Base-by-base conservation (phyloP, 2,329 filamentous ascomycete genomes). In the Simplicillium sp. region DNA sequence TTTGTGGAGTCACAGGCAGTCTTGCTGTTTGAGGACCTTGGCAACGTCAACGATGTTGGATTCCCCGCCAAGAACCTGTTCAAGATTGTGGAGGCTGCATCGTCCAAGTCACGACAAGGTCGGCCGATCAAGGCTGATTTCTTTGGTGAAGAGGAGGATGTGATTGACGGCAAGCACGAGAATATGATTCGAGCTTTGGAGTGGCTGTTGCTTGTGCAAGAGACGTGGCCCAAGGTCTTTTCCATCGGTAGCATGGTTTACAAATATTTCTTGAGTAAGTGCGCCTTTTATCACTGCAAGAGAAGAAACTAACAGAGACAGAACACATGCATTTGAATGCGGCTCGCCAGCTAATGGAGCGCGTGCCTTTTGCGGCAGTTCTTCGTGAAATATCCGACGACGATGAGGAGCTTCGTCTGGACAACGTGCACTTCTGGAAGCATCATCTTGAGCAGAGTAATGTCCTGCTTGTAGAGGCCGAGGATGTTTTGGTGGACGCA, bases 221-320 rank as follows among this genome's bases (percentile, higher is more conserved):
- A 76, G 11, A 73, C 84, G 41, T 89, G 83, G 81, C 67, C 73
- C 13, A 71, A 82, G 43, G 80, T 86, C 16, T 86, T 90, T 51
- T 62, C 67, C 14, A 70, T 79, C 42, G 80, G 87, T 34, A 75
- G 77, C 25, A 73, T 79, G 50, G 74, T 89, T n/a, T 87, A 95
- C 64, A 84, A 84, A 54, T 80, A 82, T 45, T 88, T 96, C 54
- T 71, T 94, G 36, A 74, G 87, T 94, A 76, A 70, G 87, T 74
- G 29, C 11, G 25, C 2, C 1, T 28, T 13, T 14, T 14, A 2
- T 7, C 34, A 13, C n/a, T 29, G 17, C 25, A 11, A 12, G 4
- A 17, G 3, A 7, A 7, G 11, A 35, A n/a, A 16, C 43, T 52
- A 44, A 48, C 39, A 2, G 9, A 2, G 17, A 33, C 42, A 77